Percentiles rank a stretch among this genome's conserved stretches.
Conservation (phyloP, 2,329 filamentous ascomycete species). For the Trichoderma lentiforme region DNA sequence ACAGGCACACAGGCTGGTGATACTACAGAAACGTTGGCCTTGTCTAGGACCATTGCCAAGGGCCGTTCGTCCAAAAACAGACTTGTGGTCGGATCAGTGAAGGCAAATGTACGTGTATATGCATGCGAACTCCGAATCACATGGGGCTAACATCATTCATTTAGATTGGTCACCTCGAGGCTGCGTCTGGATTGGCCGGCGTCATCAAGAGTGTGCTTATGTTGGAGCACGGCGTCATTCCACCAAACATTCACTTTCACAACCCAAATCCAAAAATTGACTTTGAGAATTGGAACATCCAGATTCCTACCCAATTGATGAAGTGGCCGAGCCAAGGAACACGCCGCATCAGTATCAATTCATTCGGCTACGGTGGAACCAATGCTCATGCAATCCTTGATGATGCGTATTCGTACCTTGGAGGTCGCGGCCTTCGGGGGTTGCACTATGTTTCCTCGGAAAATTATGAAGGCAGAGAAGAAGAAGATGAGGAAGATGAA, state of each 20-base stretch:
- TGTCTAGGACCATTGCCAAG: not conserved
- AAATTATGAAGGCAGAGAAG: not conserved
- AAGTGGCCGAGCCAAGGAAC: not conserved
- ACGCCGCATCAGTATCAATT: not conserved
- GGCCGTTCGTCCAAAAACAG: not conserved
- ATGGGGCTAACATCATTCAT: not conserved
- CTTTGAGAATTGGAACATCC: not conserved
- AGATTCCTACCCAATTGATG: not conserved
- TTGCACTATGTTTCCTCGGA: not conserved
- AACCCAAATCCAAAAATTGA: not conserved
- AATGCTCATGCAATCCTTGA: not conserved
- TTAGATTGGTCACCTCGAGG: not conserved
- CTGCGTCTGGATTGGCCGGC: not conserved
- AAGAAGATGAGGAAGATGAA: not conserved
- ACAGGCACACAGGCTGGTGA: not conserved
- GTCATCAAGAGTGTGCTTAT: not conserved
- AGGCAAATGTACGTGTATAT: not conserved
- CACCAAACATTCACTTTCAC: not conserved
- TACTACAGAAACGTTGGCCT: not conserved
- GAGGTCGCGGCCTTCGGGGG: not conserved
- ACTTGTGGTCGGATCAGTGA: not conserved
- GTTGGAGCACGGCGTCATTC: not conserved
- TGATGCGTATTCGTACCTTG: not conserved
- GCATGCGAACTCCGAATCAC: not conserved
- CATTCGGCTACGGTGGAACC: not conserved